Conservation (phyloP, 148 eudicot genomes). For the Chenopodium formosanum region DNA sequence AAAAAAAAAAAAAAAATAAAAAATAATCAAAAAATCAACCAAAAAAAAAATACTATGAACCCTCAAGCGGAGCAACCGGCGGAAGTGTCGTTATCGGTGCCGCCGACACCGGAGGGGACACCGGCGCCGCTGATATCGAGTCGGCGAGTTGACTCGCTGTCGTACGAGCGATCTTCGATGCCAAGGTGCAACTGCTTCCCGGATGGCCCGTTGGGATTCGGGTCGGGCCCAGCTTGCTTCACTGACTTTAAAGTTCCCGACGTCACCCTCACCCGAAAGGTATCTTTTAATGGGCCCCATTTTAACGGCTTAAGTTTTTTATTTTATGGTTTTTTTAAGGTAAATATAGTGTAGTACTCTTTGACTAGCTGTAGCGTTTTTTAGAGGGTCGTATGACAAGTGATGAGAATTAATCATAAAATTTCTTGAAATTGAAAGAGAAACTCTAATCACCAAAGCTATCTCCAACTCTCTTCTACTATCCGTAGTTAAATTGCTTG, state of each 20-base stretch:
- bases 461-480: too few species aligned
- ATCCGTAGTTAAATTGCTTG: background rate
- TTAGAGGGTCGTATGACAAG: too few species aligned
- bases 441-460: too few species aligned
- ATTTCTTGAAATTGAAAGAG: too few species aligned
- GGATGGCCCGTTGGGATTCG: constrained; percentile 36
- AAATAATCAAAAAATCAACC: constrained; percentile 16
- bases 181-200: constrained; percentile 78
- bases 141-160: constrained; percentile 63
- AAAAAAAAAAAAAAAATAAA: constrained; percentile 38
- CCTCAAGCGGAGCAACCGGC: constrained; percentile 10
- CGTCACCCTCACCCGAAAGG: constrained; percentile 97
- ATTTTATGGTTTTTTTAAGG: too few species aligned
- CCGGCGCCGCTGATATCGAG: constrained; percentile 65
- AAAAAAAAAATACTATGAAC: constrained; percentile 24
- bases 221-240: constrained; percentile 64
- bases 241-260: constrained; percentile 57
- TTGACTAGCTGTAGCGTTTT: too few species aligned
- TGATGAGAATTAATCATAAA: too few species aligned
- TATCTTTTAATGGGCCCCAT: constrained; percentile 1
- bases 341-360: too few species aligned
- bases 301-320: background rate
- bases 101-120: constrained; percentile 55
- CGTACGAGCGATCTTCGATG: constrained; percentile 84
- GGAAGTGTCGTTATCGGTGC: constrained; percentile 43